Percentiles rank a stretch among this genome's conserved stretches.
Evolutionary conservation across 352 stramenopile species (phyloP).

Genomic region (Pythium sukuiense): DNA sequence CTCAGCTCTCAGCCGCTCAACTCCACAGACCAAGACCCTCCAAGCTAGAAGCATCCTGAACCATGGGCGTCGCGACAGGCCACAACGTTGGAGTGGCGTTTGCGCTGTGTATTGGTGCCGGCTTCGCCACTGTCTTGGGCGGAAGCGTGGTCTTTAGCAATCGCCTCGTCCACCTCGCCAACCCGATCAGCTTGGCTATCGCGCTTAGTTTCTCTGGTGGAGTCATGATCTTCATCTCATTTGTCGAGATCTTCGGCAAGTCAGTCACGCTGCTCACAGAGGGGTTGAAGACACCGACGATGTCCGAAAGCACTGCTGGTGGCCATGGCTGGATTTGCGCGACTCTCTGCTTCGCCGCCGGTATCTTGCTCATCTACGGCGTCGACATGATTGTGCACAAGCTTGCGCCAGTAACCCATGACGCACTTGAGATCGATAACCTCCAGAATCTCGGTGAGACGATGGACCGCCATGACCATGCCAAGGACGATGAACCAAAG

Average conservation of each 20-base stretch:
- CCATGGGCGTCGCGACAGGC: not conserved
- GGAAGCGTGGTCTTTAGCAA: constrained; percentile 43
- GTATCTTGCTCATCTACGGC: constrained; percentile 57
- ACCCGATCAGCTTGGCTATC: constrained; percentile 53
- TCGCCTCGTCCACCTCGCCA: constrained; percentile 60
- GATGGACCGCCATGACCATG: too few species aligned
- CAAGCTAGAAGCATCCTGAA: too few species aligned
- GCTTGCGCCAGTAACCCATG: constrained; percentile 32
- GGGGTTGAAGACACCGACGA: constrained; percentile 35
- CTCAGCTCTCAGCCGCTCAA: not conserved
- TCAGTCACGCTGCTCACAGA: constrained; percentile 51
- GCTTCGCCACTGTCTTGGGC: constrained; percentile 43
- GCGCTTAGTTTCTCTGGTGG: constrained; percentile 67
- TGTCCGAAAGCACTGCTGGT: constrained; percentile 40
- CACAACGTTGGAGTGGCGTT: constrained; percentile 33
- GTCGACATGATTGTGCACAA: constrained; percentile 64
- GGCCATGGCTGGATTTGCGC: constrained; percentile 68
- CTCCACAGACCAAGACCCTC: too few species aligned
- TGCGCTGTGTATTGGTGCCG: constrained; percentile 37
- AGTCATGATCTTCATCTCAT: constrained; percentile 76
- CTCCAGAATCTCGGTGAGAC: constrained; percentile 12
- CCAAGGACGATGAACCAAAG: too few species aligned
- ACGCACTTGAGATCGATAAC: constrained; percentile 26
- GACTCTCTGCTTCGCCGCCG: constrained; percentile 44
- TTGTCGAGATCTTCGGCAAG: constrained; percentile 64